Evolutionary conservation across 805 yeast genomes (phyloP), one percentile per base, ranked within the genome.

Genomic region (Kluyveromyces starmeri): DNA sequence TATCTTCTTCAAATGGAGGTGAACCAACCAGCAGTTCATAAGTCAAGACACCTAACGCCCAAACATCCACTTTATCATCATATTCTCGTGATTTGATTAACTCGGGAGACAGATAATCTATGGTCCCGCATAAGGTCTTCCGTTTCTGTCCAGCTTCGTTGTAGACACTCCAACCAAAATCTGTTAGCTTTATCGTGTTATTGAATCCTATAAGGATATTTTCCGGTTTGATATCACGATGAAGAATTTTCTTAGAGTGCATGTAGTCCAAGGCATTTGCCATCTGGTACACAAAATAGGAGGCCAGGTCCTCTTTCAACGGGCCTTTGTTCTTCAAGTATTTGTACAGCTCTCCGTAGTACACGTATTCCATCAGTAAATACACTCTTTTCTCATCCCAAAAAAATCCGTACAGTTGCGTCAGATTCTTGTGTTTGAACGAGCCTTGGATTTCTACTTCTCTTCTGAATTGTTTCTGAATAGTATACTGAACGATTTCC

Each of bases 81-180:
- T 89, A 92, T 8, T 77, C 82, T 46, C 72, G 76, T 1, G 83
- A 77, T 41, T 81, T 92, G 5, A 89, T 83, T 82, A 92, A 78
- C 59, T 89, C 98, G 6, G 98, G 98, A 0, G 97, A 94, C 11
- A 92, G 60, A 48, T 89, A 89, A 58, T 92, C 97, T 26, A 89
- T 64, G 0, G 98, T 92, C 0, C 98, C 97, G 59, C 97, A 92
- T 64, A 92, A 71, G 0, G 97, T 89, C 11, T 75, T 67, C 48
- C 96, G 64, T 42, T 73, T 70, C 0, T 67, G 60, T 0, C 70
- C 60, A 1, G 75, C 73, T 0, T 82, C 70, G 45, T 75, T 76
- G 6, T 48, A 42, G 3, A 88, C 89, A 37, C 94, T 81, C 96
- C 96, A 89, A 10, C 98, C 98, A 55, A 92, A 89, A 59, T 89